Evolutionary conservation across 1,139 yeast genomes (phyloP), one percentile per base, ranked within the genome.

Genomic region (Pichia sp.): DNA sequence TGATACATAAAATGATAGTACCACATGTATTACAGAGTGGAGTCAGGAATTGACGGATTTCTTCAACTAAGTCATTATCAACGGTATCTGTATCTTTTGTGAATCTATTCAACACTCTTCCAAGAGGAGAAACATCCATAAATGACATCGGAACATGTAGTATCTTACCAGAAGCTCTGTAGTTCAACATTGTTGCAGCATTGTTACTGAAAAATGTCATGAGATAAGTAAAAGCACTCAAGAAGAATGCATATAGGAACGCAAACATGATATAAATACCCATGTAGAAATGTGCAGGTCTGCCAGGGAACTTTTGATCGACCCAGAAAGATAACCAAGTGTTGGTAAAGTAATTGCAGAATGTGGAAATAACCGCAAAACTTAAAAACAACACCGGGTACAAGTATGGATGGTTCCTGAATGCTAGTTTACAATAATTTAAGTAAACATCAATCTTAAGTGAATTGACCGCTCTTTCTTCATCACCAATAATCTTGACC

Each of bases 1-100:
- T 69, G 42, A 85, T 71, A 63, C 88, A 80, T 53, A 86, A 72
- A 32, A 82, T 72, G 46, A 83, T 55, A 7, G 83, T 78, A 51
- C 90, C 88, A 42, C 76, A 52, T 44, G 83, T 73, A 47, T 72
- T 72, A 33, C 81, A 71, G 31, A 74, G 55, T 1, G 81, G 71
- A 47, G 70, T 73, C 27, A 71, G 50, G 36, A 75, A 64, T 46
- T 74, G 57, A 57, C 80, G 65, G 44, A 74, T 46, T 53, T 75
- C 79, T 49, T 75, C 80, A 41, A 73, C 68, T 42, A 77, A 59
- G 57, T 77, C 82, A 52, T 77, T 77, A 56, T 79, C 85, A 49
- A 76, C 61, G 26, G 70, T 71, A 59, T 77, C 83, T 9, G 82
- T 75, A 58, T 79, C 85, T 53, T 77, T 77, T 3, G 82, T 75